Evolutionary conservation across 2,329 filamentous ascomycete species (phyloP).

Genomic region (Trichoderma oligosporum): DNA sequence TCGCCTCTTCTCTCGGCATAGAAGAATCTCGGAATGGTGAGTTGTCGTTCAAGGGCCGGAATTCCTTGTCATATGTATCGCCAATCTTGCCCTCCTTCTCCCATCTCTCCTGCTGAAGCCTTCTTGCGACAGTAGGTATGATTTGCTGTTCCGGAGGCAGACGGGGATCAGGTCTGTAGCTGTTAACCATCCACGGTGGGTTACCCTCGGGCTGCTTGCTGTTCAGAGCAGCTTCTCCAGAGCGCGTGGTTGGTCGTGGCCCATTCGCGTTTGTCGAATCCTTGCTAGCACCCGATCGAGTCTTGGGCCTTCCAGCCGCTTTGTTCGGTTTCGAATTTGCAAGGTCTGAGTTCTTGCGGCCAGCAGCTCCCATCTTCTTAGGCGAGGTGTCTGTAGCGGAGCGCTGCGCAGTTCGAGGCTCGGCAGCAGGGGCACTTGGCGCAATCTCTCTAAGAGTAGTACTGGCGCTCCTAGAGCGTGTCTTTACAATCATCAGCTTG

Average conservation of each 20-base stretch:
- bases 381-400: conserved; percentile 50
- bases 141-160: conserved; percentile 94
- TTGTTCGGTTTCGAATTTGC: conserved; percentile 40
- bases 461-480: conserved; percentile 68
- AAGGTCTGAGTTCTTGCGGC: conserved; percentile 42
- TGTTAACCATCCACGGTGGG: conserved; percentile 88
- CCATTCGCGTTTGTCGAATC: conserved; percentile 43
- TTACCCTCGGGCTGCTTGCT: conserved; percentile 82
- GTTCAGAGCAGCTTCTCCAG: conserved; percentile 47
- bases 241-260: conserved; percentile 60
- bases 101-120: conserved; percentile 92
- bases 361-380: conserved; percentile 43
- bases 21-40: conserved; percentile 37
- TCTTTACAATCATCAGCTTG: conserved; percentile 52
- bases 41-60: conserved; percentile 74
- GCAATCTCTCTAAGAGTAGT: conserved; percentile 41
- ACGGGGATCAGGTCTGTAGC: conserved; percentile 93
- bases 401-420: conserved; percentile 34
- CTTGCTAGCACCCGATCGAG: conserved; percentile 55
- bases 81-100: conserved; percentile 86
- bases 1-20: conserved; percentile 19
- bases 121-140: conserved; percentile 85
- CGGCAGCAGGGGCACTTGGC: conserved; percentile 22
- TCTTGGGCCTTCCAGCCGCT: conserved; percentile 54
- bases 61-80: conserved; percentile 80